These are phyloP conservation scores for Mangifera indica DNA, from an alignment of 345 rosid species.

Conservation along the genomic window DNA sequence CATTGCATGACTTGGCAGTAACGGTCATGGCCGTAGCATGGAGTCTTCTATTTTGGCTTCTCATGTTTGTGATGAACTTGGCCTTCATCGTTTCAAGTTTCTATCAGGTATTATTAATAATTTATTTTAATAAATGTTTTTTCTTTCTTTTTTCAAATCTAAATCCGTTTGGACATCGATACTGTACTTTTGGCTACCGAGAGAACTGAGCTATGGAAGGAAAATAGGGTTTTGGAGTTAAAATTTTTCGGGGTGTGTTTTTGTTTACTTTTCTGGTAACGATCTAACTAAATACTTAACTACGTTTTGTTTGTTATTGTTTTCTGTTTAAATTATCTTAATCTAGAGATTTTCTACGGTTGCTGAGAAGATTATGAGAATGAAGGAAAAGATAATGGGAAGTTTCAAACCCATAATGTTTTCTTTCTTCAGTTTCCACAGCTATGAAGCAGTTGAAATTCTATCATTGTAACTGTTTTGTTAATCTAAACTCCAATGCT, in stretches of 20 bases:
- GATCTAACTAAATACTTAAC: neutral
- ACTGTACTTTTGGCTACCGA: neutral
- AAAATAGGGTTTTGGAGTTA: neutral
- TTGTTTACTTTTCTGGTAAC: neutral
- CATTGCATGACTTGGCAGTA: neutral
- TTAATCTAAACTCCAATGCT: conserved; percentile 1
- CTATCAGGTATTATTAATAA: conserved; percentile 46
- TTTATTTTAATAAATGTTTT: neutral
- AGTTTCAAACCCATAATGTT: neutral
- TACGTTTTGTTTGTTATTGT: neutral
- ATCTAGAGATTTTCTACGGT: conserved; percentile 1
- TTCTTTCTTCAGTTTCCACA: neutral
- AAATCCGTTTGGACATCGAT: neutral
- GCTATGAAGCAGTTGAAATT: neutral
- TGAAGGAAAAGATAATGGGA: neutral
- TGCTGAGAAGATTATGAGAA: neutral
- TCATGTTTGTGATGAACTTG: conserved; percentile 51
- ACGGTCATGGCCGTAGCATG: conserved; percentile 9
- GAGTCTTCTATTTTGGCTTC: conserved; percentile 43
- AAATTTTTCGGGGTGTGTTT: no score
- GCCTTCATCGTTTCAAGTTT: conserved; percentile 69
- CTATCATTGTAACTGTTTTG: neutral
- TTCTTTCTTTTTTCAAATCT: no score
- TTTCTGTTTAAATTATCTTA: neutral
- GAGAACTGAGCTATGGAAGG: neutral